Conservation (phyloP, 2,329 filamentous ascomycete genomes). For the Cadophora gregata region DNA sequence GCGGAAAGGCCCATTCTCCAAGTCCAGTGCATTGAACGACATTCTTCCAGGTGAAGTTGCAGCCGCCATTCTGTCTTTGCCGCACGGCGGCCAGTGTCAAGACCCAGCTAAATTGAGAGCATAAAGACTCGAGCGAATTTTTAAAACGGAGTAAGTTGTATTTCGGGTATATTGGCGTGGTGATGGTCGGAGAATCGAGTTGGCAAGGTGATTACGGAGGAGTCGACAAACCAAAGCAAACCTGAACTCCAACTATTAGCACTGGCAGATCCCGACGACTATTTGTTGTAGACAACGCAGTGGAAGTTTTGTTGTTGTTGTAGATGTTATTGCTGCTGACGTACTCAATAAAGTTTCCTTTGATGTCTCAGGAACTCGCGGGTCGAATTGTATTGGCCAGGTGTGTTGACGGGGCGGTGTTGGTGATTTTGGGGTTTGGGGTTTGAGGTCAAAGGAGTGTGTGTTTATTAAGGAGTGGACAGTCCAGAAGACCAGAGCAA, state of each 20-base stretch:
- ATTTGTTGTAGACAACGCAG: background rate
- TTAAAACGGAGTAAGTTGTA: background rate
- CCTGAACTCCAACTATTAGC: conserved; percentile 18
- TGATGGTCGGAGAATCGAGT: background rate
- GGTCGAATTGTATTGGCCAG: conserved; percentile 19
- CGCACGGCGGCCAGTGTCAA: conserved; percentile 31
- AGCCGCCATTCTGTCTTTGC: conserved; percentile 33
- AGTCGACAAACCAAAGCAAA: background rate
- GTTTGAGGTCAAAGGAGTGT: conserved; percentile 27
- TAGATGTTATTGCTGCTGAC: conserved; percentile 17
- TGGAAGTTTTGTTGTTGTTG: conserved; percentile 6
- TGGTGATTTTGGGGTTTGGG: background rate
- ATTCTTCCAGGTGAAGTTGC: conserved; percentile 26
- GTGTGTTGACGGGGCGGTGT: background rate
- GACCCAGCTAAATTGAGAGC: conserved; percentile 23
- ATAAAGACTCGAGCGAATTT: conserved; percentile 26
- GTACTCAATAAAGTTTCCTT: conserved; percentile 21
- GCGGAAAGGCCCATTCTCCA: conserved; percentile 23
- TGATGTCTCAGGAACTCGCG: conserved; percentile 27
- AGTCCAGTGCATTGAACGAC: conserved; percentile 29
- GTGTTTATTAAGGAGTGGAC: conserved; percentile 31
- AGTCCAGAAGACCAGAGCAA: conserved; percentile 29
- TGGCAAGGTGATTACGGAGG: background rate
- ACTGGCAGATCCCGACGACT: background rate
- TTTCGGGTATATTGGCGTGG: conserved; percentile 2